Conservation (phyloP, 2,329 filamentous ascomycete species). For the Cadophora sp. region DNA sequence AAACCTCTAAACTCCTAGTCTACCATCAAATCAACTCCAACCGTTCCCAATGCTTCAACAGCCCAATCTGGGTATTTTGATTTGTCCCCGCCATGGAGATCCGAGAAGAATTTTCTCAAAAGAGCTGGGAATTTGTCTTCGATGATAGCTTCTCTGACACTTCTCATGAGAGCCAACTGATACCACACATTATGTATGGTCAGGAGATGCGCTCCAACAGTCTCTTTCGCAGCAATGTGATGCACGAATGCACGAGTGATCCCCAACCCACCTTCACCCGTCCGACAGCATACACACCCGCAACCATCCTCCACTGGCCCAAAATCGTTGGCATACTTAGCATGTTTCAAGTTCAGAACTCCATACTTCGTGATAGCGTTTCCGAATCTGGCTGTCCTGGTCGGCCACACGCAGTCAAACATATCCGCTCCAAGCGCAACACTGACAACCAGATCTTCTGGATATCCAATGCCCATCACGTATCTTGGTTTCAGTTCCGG, state of each 20-base stretch:
- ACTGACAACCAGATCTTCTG: constrained; percentile 92
- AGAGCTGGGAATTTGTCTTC: constrained; percentile 83
- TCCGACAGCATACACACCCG: constrained; percentile 77
- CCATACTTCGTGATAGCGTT: constrained; percentile 87
- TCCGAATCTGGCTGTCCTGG: constrained; percentile 92
- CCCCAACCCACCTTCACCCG: constrained; percentile 73
- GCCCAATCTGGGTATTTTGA: constrained; percentile 82
- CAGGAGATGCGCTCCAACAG: constrained; percentile 81
- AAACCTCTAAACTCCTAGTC: constrained; percentile 24
- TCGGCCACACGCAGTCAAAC: constrained; percentile 99
- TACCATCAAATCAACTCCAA: constrained; percentile 77
- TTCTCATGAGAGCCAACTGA: constrained; percentile 82
- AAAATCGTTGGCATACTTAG: constrained; percentile 80
- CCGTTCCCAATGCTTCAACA: constrained; percentile 75
- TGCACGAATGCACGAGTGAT: constrained; percentile 90
- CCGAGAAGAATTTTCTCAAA: constrained; percentile 77
- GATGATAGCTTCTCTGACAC: constrained; percentile 77
- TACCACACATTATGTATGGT: constrained; percentile 98
- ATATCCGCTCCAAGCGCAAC: constrained; percentile 96
- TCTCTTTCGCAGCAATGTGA: constrained; percentile 93
- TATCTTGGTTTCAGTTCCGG: constrained; percentile 95
- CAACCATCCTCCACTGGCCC: constrained; percentile 83
- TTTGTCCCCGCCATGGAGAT: constrained; percentile 69
- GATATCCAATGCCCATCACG: constrained; percentile 98
- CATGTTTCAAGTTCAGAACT: constrained; percentile 83